Evolutionary conservation across 768 basidiomycete species (phyloP).

Genomic region (Gautieria morchelliformis): DNA sequence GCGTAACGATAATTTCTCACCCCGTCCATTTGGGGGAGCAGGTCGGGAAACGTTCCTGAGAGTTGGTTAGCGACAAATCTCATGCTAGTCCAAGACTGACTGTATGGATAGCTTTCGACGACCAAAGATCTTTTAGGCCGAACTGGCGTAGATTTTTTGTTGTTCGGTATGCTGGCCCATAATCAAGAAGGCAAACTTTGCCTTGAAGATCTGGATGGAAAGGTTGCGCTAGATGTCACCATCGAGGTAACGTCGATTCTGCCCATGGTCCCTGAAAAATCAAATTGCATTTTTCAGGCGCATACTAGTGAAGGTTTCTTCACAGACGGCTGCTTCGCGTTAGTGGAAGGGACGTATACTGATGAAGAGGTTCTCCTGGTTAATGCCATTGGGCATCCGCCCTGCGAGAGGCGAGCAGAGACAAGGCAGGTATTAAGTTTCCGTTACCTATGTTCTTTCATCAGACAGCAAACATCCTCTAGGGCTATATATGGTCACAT

Average conservation of each 20-base stretch:
- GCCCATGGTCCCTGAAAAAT: constrained; percentile 3
- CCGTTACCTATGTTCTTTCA: neutral
- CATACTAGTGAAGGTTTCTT: constrained; percentile 93
- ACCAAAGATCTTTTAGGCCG: constrained; percentile 94
- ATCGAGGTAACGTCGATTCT: constrained; percentile 50
- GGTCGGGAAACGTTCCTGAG: constrained; percentile 81
- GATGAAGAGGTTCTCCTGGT: constrained; percentile 83
- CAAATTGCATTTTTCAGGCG: constrained; percentile 34
- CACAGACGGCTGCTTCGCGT: constrained; percentile 90
- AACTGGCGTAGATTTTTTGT: constrained; percentile 79
- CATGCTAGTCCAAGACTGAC: neutral
- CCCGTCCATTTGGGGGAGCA: constrained; percentile 64
- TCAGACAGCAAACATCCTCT: constrained; percentile 10
- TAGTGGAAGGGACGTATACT: constrained; percentile 95
- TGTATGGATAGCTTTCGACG: constrained; percentile 62
- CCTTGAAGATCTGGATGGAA: constrained; percentile 89
- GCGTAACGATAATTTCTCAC: constrained; percentile 95
- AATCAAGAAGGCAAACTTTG: constrained; percentile 86
- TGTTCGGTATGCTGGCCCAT: constrained; percentile 87
- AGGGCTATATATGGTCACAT: constrained; percentile 94
- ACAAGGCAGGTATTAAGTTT: constrained; percentile 48
- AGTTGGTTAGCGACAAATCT: constrained; percentile 31
- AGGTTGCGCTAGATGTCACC: constrained; percentile 80
- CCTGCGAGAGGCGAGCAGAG: constrained; percentile 80
- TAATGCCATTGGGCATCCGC: constrained; percentile 93